These are phyloP conservation scores for Pseudozyma pruni DNA, from an alignment of 1,284 basidiomycete genomes.

Conservation along the genomic window DNA sequence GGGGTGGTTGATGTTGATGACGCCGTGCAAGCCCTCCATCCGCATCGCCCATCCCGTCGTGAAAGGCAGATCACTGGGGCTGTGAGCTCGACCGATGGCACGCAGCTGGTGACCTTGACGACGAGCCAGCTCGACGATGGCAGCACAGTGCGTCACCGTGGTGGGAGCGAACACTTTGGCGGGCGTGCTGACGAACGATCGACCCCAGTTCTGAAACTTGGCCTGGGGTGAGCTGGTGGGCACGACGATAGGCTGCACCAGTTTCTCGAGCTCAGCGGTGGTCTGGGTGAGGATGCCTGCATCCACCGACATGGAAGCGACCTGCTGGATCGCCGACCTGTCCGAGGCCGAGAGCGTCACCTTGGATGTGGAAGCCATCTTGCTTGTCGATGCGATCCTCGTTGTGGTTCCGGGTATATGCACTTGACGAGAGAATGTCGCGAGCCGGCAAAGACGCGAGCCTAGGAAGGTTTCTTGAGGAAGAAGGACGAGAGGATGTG, in stretches of 20 bases:
- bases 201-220: conserved; percentile 72
- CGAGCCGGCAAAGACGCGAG: too few relatives aligned
- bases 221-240: conserved; percentile 38
- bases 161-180: conserved; percentile 79
- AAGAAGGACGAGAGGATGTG: too few relatives aligned
- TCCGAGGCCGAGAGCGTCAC: conserved; percentile 17
- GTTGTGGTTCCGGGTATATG: background rate
- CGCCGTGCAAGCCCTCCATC: conserved; percentile 62
- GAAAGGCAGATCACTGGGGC: conserved; percentile 81
- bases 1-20: conserved; percentile 41
- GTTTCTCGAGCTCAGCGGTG: conserved; percentile 28
- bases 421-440: background rate
- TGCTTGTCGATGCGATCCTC: background rate
- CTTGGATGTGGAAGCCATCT: conserved; percentile 40
- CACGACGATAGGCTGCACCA: conserved; percentile 28
- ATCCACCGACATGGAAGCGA: conserved; percentile 12
- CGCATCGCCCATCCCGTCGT: conserved; percentile 65
- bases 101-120: conserved; percentile 79
- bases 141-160: conserved; percentile 77
- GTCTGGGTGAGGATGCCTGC: conserved; percentile 23
- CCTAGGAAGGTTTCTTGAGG: too few relatives aligned
- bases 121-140: conserved; percentile 84
- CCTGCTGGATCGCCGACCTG: conserved; percentile 1
- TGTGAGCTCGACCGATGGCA: conserved; percentile 89
- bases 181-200: conserved; percentile 70